Conservation (phyloP, 805 yeast species). For the Cyberlindnera maclurae region DNA sequence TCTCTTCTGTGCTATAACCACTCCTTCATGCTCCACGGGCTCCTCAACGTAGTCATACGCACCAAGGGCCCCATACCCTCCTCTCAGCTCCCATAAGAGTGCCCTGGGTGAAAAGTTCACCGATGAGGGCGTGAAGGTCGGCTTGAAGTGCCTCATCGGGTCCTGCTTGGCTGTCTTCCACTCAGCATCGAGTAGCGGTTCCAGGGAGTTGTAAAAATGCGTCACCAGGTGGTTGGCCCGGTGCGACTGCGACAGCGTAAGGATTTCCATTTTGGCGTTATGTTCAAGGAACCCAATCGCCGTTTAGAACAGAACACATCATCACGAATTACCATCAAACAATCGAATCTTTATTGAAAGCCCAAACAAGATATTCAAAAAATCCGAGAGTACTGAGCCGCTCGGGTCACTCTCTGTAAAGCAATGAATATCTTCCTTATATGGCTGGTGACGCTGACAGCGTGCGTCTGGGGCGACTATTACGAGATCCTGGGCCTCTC, state of each 20-base stretch:
- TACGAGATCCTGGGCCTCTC: conserved; percentile 62
- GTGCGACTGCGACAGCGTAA: conserved; percentile 70
- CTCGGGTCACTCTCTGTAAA: background rate
- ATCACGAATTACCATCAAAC: background rate
- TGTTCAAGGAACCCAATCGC: background rate
- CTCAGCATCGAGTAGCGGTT: conserved; percentile 47
- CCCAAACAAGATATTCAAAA: no score
- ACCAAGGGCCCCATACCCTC: conserved; percentile 69
- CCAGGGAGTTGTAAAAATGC: conserved; percentile 79
- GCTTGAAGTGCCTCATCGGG: conserved; percentile 40
- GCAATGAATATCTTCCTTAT: background rate
- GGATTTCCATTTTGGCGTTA: conserved; percentile 20
- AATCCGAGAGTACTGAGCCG: no score
- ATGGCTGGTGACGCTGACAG: background rate
- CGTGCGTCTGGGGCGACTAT: conserved; percentile 30
- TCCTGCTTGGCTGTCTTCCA: conserved; percentile 25
- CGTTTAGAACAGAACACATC: background rate
- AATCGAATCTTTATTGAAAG: no score
- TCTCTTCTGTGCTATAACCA: conserved; percentile 29
- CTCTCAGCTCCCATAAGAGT: conserved; percentile 69
- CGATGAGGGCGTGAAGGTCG: conserved; percentile 29
- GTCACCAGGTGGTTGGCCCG: conserved; percentile 67
- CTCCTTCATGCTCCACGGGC: conserved; percentile 9
- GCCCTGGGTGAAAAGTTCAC: conserved; percentile 77
- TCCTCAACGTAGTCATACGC: conserved; percentile 37